Base-by-base conservation (phyloP, 2,329 filamentous ascomycete genomes). In the Pseudopyricularia cyperi region DNA sequence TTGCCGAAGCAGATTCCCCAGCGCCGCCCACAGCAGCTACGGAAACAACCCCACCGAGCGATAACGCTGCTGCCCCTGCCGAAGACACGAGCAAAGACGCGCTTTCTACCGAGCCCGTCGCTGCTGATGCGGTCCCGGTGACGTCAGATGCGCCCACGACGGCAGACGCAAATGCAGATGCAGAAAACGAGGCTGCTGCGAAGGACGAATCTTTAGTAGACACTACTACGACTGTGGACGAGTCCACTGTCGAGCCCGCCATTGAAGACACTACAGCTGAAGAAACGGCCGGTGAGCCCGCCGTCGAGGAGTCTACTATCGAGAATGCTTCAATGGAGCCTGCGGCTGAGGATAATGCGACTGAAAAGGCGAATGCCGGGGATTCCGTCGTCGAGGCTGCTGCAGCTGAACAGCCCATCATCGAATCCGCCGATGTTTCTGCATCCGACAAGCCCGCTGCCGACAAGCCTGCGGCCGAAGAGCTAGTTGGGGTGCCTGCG, bases 241-340 rank as follows among this genome's bases (percentile, higher is more conserved):
- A 51, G 46, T 12, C 44, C 9, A 12, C 1, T 7, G 12, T 15
- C 35, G 50, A 37, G 14, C 39, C 32, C 17, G 46, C 15, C 28
- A n/a, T n/a, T 30, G 46, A 48, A 17, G 26, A 63, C 33, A 56
- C 57, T 47, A 57, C 56, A 28, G 14, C 17, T 28, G 57, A 46
- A 5, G 17, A 33, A 17, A 19, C 33, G 11, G 22, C 19, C 22
- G 15, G 9, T 2, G 46, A 33, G n/a, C 28, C 46, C n/a, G 8
- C 49, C 14, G 15, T 32, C 2, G 53, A 47, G 3, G 54, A 60
- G 24, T 3, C 47, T 6, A 12, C 48, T 9, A n/a, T 48, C 2
- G 51, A 52, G 19, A 30, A 48, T 12, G 9, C 17, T 6, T n/a
- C 28, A 30, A 30, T 30, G 28, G 28, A 30, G 28, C 28, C 28